Base-by-base conservation (phyloP, 768 basidiomycete genomes). In the Mycena maculata region DNA sequence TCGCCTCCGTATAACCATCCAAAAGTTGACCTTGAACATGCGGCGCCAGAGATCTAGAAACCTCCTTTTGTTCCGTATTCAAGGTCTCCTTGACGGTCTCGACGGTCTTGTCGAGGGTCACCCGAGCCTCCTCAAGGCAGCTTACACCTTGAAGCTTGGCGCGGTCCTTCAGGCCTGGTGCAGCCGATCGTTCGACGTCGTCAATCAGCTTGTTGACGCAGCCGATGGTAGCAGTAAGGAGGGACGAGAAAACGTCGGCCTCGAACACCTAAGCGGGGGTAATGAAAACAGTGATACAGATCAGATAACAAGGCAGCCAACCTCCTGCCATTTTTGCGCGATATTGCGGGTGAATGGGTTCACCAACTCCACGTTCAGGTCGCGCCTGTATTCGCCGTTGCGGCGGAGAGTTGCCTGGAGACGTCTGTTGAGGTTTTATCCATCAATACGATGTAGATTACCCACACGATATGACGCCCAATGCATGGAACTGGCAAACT, bases 271-370 rank as follows among this genome's bases (percentile, higher is more conserved):
- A 13, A 11, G 20, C 1, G 25, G 13, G 2, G 6, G 30, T 56
- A 28, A 56, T 15, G 36, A 55, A 8, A 4, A 23, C 4, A 16
- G n/a, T n/a, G 20, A 50, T n/a, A 8, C 4, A 2, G 9, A 23
- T 48, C 18, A 18, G 11, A 44, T 5, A 36, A 10, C 6, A 10
- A 36, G n/a, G 25, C 2, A 16, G 31, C 53, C 11, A 38, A 62
- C 79, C 71, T 84, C 80, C 20, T 82, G 79, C 88, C 88, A 90
- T 9, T 85, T 84, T 61, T 78, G 79, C 3, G 88, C 88, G 50
- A 90, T 88, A 65, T 84, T 85, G 44, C 80, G 81, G 1, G 87
- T 88, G 75, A 90, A 87, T 2, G 88, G 88, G 22, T 81, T 81
- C 38, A 86, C 77, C 1, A 90, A 75, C 66, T 89, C 87, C 4